These are phyloP conservation scores for Epichloe gansuensis DNA, from an alignment of 2,329 filamentous ascomycete species.

Conservation along the genomic window DNA sequence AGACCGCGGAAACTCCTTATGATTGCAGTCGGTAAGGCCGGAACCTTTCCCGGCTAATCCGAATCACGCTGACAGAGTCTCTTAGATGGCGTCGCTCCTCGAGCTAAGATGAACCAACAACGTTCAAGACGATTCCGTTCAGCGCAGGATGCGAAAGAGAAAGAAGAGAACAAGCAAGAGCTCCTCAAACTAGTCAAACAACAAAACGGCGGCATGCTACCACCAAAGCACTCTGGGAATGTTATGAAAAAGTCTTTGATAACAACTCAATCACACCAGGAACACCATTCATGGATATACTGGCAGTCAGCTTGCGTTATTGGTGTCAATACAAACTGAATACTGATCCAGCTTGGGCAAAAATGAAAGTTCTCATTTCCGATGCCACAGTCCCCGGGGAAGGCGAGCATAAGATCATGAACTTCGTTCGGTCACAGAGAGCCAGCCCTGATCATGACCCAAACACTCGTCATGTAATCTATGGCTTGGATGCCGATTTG, in stretches of 20 bases:
- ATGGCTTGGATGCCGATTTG: constrained; percentile 91
- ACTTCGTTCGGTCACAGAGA: constrained; percentile 89
- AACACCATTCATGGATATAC: constrained; percentile 96
- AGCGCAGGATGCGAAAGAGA: constrained; percentile 87
- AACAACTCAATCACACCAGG: constrained; percentile 80
- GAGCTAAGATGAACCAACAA: constrained; percentile 99
- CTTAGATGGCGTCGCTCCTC: constrained; percentile 84
- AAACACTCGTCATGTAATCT: constrained; percentile 96
- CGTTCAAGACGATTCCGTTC: constrained; percentile 90
- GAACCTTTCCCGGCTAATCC: neutral
- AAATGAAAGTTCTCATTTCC: constrained; percentile 94
- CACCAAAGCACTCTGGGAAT: constrained; percentile 48
- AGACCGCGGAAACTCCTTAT: constrained; percentile 89
- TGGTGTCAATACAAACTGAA: constrained; percentile 98
- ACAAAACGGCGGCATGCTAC: constrained; percentile 55
- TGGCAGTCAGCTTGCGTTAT: constrained; percentile 80
- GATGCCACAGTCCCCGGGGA: constrained; percentile 96
- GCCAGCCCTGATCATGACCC: constrained; percentile 84
- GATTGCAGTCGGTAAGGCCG: constrained; percentile 76
- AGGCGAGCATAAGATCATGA: constrained; percentile 99
- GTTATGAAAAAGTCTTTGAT: constrained; percentile 86
- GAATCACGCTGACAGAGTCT: constrained; percentile 14
- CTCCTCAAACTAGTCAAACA: constrained; percentile 74
- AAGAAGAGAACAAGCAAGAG: constrained; percentile 82
- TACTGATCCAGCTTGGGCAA: constrained; percentile 90